Base-by-base conservation (phyloP, 1,284 basidiomycete genomes). In the Apiotrichum gracile region DNA sequence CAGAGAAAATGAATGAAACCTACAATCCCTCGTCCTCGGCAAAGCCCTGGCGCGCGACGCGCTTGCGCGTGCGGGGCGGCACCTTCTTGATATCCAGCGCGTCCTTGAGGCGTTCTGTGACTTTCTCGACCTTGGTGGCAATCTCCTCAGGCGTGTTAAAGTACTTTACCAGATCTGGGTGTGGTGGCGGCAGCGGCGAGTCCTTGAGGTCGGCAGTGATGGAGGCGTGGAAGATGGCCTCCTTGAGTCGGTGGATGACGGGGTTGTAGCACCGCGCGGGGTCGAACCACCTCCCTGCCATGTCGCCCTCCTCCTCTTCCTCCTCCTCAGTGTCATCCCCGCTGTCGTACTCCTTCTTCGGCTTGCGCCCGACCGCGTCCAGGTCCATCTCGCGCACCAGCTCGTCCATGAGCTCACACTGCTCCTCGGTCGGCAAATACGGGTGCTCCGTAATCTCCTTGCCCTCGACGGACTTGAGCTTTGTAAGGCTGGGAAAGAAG, bases 361-460 rank as follows among this genome's bases (percentile, higher is more conserved):
- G 29, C 34, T 40, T 42, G 17, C 27, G 27, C 85, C 81, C 61
- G 81, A 64, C 83, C 25, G 82, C 77, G 81, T 84, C 88, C 45
- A 97, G 80, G 65, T 94, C 86, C 87, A 96, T 87, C 4, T 80
- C 80, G 64, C 89, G 85, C 2, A 97, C 89, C 50, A 93, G 85
- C 2, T 82, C 72, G 51, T 88, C 88, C 92, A 97, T 97, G 1
- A 84, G 82, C 2, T 81, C 78, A 57, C 84, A 77, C 66, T 93
- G 90, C 48, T 83, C 80, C 38, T 85, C 75, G 0, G 88, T 94
- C 1, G 94, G 92, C 17, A 97, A 75, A 55, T 86, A 87, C 0
- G 87, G 83, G 66, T 96, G 92, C 58, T 85, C 83, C 7, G 75
- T 81, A 39, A 96, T 72, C 5, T 76, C 74, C 57, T 87, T 84